These are phyloP conservation scores for Saccharomyces pastorianus DNA, from an alignment of 1,139 yeast species.

Conservation along the genomic window DNA sequence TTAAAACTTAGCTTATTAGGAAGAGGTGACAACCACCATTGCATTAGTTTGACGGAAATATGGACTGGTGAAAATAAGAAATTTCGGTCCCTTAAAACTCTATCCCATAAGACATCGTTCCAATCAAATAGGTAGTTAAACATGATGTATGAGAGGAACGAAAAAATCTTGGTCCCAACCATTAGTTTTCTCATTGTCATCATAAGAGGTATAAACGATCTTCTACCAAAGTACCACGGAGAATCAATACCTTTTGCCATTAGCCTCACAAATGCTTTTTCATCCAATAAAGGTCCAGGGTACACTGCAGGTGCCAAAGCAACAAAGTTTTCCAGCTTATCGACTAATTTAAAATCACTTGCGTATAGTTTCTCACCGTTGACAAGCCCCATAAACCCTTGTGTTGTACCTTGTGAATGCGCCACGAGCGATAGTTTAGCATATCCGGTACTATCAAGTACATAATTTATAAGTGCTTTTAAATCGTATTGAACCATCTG, in stretches of 20 bases:
- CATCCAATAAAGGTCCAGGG: constrained; percentile 66
- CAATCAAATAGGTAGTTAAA: constrained; percentile 81
- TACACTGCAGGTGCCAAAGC: constrained; percentile 88
- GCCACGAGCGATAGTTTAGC: constrained; percentile 57
- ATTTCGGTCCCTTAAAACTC: constrained; percentile 56
- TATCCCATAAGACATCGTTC: constrained; percentile 76
- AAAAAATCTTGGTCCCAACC: constrained; percentile 47
- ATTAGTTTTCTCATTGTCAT: constrained; percentile 42
- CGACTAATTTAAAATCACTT: constrained; percentile 38
- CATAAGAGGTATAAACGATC: constrained; percentile 55
- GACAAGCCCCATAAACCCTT: constrained; percentile 54
- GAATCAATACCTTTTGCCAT: constrained; percentile 35
- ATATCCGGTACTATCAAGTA: constrained; percentile 37
- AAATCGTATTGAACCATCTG: constrained; percentile 76
- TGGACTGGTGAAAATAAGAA: constrained; percentile 78
- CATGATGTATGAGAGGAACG: constrained; percentile 65
- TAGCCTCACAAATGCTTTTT: constrained; percentile 44
- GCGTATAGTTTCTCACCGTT: constrained; percentile 32
- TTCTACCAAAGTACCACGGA: constrained; percentile 50
- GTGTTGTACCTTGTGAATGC: constrained; percentile 93
- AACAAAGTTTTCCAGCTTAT: constrained; percentile 56
- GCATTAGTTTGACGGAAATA: constrained; percentile 73
- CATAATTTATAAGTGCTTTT: constrained; percentile 60
- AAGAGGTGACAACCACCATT: constrained; percentile 66
- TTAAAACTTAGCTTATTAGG: constrained; percentile 24